These are phyloP conservation scores for Globisporangium heterothallicum DNA, from an alignment of 352 stramenopile genomes.

Conservation along the genomic window DNA sequence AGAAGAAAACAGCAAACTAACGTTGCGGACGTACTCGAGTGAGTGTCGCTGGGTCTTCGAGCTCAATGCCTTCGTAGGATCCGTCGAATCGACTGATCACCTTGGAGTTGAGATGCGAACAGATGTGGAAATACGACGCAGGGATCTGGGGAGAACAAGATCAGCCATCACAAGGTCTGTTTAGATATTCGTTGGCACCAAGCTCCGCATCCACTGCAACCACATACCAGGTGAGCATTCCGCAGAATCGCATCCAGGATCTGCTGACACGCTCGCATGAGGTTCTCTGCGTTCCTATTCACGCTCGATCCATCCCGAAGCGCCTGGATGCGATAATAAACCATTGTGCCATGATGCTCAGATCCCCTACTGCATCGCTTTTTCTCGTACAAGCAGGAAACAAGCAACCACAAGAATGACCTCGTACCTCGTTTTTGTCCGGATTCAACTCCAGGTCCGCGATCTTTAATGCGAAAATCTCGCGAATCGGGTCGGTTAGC, in stretches of 20 bases:
- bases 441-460: conserved; percentile 75
- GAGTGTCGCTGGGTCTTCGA: conserved; percentile 47
- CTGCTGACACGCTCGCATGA: conserved; percentile 79
- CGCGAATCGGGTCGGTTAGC: conserved; percentile 52
- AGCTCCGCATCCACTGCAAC: no score
- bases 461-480: conserved; percentile 58
- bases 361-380: neutral
- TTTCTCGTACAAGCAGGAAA: neutral
- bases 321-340: conserved; percentile 7
- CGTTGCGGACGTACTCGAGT: conserved; percentile 38
- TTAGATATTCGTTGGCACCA: no score
- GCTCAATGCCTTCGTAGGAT: conserved; percentile 45
- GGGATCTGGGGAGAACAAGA: conserved; percentile 39
- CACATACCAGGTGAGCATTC: conserved; percentile 42
- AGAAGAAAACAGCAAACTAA: neutral
- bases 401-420: no score
- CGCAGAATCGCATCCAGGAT: conserved; percentile 79
- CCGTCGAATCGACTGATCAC: conserved; percentile 69
- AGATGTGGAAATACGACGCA: conserved; percentile 73
- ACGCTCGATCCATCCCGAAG: conserved; percentile 29
- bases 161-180: no score
- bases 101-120: conserved; percentile 65
- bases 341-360: neutral
- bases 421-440: conserved; percentile 44
- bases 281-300: conserved; percentile 57